A percentile compares a stretch with the other conserved stretches of the same genome.
Evolutionary conservation across 495 filamentous ascomycete genomes (phyloP).

Genomic region (Xylaria flabelliformis): DNA sequence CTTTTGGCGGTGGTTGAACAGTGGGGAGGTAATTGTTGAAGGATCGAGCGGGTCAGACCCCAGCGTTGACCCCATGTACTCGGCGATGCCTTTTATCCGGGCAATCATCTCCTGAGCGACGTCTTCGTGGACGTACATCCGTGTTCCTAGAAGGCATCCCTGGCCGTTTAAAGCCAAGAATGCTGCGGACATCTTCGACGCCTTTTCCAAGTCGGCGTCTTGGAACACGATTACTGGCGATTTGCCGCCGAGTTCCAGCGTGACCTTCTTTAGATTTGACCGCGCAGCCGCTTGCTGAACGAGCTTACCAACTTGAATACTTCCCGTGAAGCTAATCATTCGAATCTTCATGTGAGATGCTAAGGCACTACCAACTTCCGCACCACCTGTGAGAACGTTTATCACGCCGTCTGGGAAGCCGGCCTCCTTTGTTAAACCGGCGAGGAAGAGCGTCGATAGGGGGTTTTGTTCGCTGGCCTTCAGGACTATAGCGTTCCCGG

Average conservation of each 20-base stretch:
- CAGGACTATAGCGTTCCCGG: conserved; percentile 59
- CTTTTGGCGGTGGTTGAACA: conserved; percentile 49
- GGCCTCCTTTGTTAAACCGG: conserved; percentile 57
- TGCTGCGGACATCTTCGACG: conserved; percentile 74
- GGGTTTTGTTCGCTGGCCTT: conserved; percentile 60
- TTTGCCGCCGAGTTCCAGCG: conserved; percentile 85
- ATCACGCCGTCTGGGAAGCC: conserved; percentile 66
- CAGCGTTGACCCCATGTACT: conserved; percentile 67
- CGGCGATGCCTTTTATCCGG: conserved; percentile 63
- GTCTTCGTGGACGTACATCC: conserved; percentile 70
- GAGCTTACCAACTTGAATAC: conserved; percentile 51
- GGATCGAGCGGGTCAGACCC: conserved; percentile 37
- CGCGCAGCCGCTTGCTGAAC: conserved; percentile 51
- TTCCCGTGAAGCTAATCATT: conserved; percentile 65
- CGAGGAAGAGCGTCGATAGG: conserved; percentile 60
- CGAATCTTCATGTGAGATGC: conserved; percentile 59
- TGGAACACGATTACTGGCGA: conserved; percentile 72
- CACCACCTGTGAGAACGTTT: conserved; percentile 63
- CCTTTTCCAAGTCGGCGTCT: conserved; percentile 72
- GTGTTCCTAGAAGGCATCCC: conserved; percentile 79
- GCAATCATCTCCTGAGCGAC: conserved; percentile 66
- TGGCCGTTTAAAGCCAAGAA: conserved; percentile 76
- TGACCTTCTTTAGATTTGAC: conserved; percentile 72
- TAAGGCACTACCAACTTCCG: conserved; percentile 57
- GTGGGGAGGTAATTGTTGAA: conserved; percentile 43